Evolutionary conservation across 2,329 filamentous ascomycete species (phyloP).

Genomic region (Periconia macrospinosa): DNA sequence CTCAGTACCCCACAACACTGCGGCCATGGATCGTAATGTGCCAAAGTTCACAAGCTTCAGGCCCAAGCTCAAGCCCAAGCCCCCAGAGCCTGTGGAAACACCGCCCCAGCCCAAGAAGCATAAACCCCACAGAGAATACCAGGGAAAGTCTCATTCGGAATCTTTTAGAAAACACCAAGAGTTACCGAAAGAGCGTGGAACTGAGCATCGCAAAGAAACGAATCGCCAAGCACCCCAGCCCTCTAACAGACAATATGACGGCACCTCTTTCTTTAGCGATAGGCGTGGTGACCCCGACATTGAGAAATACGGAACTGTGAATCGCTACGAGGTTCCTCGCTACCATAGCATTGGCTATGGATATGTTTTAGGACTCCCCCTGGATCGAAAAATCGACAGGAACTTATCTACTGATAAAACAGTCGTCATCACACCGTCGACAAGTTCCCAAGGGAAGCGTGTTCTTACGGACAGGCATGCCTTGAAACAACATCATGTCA

Average conservation of each 20-base stretch:
- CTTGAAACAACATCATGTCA: slow-evolving; percentile 19
- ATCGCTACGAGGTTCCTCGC: slow-evolving; percentile 70
- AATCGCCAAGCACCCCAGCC: not conserved
- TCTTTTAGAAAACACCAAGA: not conserved
- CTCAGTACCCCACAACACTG: not conserved
- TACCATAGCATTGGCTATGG: slow-evolving; percentile 73
- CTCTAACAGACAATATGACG: slow-evolving; percentile 1
- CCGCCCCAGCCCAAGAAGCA: slow-evolving; percentile 1
- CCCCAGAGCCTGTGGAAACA: slow-evolving; percentile 11
- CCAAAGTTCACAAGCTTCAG: slow-evolving; percentile 79
- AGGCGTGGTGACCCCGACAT: slow-evolving; percentile 76
- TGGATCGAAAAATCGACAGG: slow-evolving; percentile 66
- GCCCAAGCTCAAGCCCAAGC: slow-evolving; percentile 46
- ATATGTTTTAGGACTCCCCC: slow-evolving; percentile 67
- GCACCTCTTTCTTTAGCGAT: slow-evolving; percentile 52
- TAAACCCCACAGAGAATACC: slow-evolving; percentile 7
- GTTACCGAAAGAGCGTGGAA: not conserved
- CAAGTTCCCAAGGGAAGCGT: slow-evolving; percentile 50
- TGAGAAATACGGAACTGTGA: slow-evolving; percentile 70
- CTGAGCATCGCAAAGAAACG: not conserved
- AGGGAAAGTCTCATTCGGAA: not conserved
- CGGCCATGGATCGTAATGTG: slow-evolving; percentile 43
- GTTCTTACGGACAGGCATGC: slow-evolving; percentile 42
- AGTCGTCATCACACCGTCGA: slow-evolving; percentile 37
- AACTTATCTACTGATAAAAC: slow-evolving; percentile 59